Percentiles rank a stretch among this genome's conserved stretches.
Evolutionary conservation across 2,329 filamentous ascomycete genomes (phyloP).

Genomic region (Lanzia echinophila): DNA sequence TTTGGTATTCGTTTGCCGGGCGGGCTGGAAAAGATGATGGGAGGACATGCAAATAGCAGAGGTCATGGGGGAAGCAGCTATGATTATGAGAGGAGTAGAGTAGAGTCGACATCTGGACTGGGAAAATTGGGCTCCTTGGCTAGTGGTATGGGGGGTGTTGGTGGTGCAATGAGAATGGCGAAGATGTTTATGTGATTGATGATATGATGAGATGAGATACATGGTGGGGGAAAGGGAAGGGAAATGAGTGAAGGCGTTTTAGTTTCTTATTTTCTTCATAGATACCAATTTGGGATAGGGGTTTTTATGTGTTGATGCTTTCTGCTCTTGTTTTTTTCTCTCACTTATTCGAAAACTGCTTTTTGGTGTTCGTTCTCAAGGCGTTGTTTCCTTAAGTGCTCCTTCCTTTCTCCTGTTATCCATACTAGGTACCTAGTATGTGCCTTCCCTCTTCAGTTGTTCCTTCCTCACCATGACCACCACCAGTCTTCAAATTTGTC

Average conservation of each 20-base stretch:
- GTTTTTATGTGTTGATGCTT: no score
- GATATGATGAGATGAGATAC: neutral
- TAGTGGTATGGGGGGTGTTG: constrained; percentile 23
- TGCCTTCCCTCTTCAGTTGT: no score
- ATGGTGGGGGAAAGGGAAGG: neutral
- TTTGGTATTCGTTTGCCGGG: constrained; percentile 74
- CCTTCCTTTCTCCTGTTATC: no score
- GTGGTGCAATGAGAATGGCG: constrained; percentile 26
- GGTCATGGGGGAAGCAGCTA: constrained; percentile 4
- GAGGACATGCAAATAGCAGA: constrained; percentile 26
- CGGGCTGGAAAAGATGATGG: constrained; percentile 52
- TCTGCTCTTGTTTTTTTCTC: no score
- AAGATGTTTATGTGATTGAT: constrained; percentile 30
- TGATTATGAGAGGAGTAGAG: constrained; percentile 16
- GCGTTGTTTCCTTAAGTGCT: no score
- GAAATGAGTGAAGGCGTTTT: neutral
- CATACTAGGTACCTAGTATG: no score
- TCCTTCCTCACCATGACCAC: no score
- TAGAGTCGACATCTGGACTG: constrained; percentile 17
- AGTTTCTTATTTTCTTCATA: neutral
- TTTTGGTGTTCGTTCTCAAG: no score
- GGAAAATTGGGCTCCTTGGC: constrained; percentile 17
- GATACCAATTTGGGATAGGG: neutral
- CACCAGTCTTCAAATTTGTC: no score
- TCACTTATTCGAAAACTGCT: no score